Base-by-base conservation (phyloP, 768 basidiomycete genomes). In the Dioszegia crocea region DNA sequence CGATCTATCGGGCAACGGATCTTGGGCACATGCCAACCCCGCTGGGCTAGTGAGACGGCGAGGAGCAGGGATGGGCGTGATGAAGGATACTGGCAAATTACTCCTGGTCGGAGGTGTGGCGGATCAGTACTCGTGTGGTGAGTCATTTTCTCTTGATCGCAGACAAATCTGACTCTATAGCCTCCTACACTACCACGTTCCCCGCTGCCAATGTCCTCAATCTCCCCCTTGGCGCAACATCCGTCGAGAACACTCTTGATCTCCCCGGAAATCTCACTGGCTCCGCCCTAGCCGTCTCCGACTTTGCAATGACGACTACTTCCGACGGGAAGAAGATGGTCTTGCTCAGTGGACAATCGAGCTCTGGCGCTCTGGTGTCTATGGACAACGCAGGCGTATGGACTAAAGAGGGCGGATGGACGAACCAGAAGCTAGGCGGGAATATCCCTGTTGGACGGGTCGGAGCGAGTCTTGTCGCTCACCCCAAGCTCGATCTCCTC, bases 51-150 rank as follows among this genome's bases (percentile, higher is more conserved):
- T 69, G 5, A 52, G 75, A 38, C 40, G 73, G n/a, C 33, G 75
- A 46, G 71, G 71, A 6, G 62, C 68, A 39, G 73, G 59, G 14
- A 66, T 65, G 51, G 69, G 53, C 6, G 68, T 56, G 33, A 60
- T 71, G 10, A 59, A 63, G 26, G 61, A 65, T 53, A 49, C 23
- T 2, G 67, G 63, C 3, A 55, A 58, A 21, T 23, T 74, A 40
- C 65, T 76, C 62, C 57, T 74, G 45, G 68, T 77, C 26, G 76
- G 76, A 1, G 76, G 76, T 44, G 46, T 75, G 21, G 61, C 68
- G 12, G 76, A 77, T 47, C 52, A 62, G 39, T 75, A 75, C 48
- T 64, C 66, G 17, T 77, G 76, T 51, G 65, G 75, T 76, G 56
- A 68, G 75, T 68, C 12, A 9, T 23, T 19, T 31, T 31, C 26